Conservation (phyloP, 495 filamentous ascomycete genomes). For the Daldinia vernicosa region DNA sequence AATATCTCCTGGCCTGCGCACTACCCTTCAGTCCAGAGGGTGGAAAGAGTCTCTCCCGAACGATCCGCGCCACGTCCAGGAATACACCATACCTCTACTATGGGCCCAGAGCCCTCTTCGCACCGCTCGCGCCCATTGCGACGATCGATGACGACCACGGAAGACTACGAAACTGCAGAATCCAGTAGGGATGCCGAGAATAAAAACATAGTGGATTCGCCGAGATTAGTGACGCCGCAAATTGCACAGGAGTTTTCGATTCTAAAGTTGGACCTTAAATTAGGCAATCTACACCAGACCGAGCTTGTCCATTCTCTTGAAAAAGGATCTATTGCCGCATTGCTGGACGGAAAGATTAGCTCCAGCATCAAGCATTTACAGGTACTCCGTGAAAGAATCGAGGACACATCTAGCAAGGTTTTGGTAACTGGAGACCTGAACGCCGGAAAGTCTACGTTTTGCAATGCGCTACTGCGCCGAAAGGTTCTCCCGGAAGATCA, state of each 20-base stretch:
- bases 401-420: constrained; percentile 97
- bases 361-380: constrained; percentile 91
- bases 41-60: constrained; percentile 55
- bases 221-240: constrained; percentile 86
- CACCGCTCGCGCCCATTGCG: constrained; percentile 62
- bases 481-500: constrained; percentile 97
- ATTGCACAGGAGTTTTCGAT: constrained; percentile 96
- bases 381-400: constrained; percentile 88
- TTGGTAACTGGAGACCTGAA: constrained; percentile 97
- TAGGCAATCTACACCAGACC: constrained; percentile 82
- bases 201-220: constrained; percentile 66
- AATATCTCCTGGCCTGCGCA: constrained; percentile 93
- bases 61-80: constrained; percentile 55
- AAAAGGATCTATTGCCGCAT: constrained; percentile 84
- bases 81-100: constrained; percentile 65
- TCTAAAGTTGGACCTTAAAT: constrained; percentile 90
- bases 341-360: constrained; percentile 92
- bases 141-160: constrained; percentile 76
- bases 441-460: constrained; percentile 98
- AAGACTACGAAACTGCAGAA: constrained; percentile 69
- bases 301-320: constrained; percentile 97
- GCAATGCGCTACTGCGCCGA: constrained; percentile 90
- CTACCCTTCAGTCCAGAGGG: constrained; percentile 85
- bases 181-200: constrained; percentile 74
- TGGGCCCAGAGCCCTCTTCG: constrained; percentile 44